Conservation (phyloP, 2,329 filamentous ascomycete genomes). For the Botrytis hyacinthi region DNA sequence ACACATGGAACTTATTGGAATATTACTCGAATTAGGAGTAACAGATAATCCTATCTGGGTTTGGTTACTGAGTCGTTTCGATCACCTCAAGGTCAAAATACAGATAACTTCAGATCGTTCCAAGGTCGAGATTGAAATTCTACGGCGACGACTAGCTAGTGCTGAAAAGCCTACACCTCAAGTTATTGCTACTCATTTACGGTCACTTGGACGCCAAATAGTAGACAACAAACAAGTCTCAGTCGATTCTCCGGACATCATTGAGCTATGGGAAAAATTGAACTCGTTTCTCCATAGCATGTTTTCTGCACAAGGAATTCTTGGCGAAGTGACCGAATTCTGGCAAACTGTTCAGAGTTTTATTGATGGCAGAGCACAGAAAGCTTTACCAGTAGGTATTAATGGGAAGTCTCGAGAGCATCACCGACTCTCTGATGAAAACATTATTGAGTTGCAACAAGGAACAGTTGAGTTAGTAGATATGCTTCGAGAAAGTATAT, state of each 20-base stretch:
- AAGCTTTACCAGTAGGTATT: conserved; percentile 73
- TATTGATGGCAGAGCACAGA: conserved; percentile 80
- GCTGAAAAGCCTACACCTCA: conserved; percentile 68
- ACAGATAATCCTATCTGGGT: conserved; percentile 96
- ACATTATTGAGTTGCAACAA: conserved; percentile 69
- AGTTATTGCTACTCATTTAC: conserved; percentile 71
- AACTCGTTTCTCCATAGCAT: conserved; percentile 70
- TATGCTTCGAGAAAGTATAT: conserved; percentile 75
- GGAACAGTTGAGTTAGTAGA: conserved; percentile 80
- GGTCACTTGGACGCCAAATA: conserved; percentile 66
- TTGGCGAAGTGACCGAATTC: conserved; percentile 89
- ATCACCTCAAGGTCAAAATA: conserved; percentile 85
- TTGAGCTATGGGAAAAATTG: conserved; percentile 93
- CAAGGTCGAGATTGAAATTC: conserved; percentile 87
- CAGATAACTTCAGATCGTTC: conserved; percentile 77
- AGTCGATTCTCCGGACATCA: conserved; percentile 75
- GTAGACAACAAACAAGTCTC: conserved; percentile 59
- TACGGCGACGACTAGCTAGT: conserved; percentile 76
- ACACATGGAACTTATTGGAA: conserved; percentile 85
- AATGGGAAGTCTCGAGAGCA: conserved; percentile 79
- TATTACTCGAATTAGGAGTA: conserved; percentile 89
- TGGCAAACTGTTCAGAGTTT: conserved; percentile 92
- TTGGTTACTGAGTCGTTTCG: conserved; percentile 87
- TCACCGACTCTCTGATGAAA: conserved; percentile 72
- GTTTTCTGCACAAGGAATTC: conserved; percentile 73